Evolutionary conservation across 1,284 basidiomycete species (phyloP), one percentile per base, ranked within the genome.

Genomic region (Papiliotrema nemorosa): DNA sequence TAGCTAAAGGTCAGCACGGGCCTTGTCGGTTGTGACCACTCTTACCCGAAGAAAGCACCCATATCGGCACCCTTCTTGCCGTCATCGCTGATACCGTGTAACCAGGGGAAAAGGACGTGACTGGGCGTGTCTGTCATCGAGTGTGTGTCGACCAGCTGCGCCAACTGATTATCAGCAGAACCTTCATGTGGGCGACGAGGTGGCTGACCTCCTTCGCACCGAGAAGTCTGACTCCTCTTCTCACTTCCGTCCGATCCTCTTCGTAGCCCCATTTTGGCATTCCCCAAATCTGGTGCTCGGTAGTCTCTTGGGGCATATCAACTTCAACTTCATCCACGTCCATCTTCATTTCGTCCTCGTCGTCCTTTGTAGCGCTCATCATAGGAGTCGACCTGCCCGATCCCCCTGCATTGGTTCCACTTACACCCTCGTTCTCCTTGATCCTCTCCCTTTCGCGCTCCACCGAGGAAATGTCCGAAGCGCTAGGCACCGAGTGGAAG

Each of bases 11-110:
- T 44, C 18, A 26, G 24, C 43, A 40, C 27, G 47, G 39, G 45
- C 40, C 40, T 7, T 5, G 18, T 18, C 16, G 21, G 18, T 3
- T 50, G 38, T 35, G 47, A 41, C n/a, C 0, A 33, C 16, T 37
- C 22, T 9, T 6, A 53, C 63, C 73, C 72, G 49, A 75, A 74
- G 62, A 75, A 75, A 1, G 65, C 59, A 33, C 56, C 73, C 73
- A 72, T 73, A 35, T 67, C 66, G 7, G 60, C 54, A 9, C 62
- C 73, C 57, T 65, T 72, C 27, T 52, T 57, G 13, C 62, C 72
- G 45, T 73, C 73, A 44, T 75, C 73, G 29, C 64, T 64, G 42
- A 75, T 75, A 4, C 73, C 73, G 52, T 75, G 73, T 5, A 75
- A 58, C 73, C 73, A 75, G 1, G 73, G 73, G 51, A 75, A 75